These are phyloP conservation scores for Colletotrichum kahawae DNA, from an alignment of 2,329 filamentous ascomycete genomes.

Conservation along the genomic window DNA sequence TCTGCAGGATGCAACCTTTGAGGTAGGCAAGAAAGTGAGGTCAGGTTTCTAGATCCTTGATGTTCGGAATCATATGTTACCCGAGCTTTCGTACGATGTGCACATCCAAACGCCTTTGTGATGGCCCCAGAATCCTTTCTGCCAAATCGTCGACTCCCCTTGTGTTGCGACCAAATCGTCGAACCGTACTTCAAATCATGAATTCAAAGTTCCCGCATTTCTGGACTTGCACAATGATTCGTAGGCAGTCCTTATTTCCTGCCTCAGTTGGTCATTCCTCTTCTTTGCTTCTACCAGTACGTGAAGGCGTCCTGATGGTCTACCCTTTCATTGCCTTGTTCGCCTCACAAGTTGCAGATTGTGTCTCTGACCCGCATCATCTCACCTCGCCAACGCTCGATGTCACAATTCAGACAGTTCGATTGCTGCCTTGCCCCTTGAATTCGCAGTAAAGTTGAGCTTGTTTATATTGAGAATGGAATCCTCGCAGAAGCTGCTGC, in stretches of 20 bases:
- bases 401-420: too few relatives aligned
- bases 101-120: not conserved
- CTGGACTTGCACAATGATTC: not conserved
- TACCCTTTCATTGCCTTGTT: fast-evolving
- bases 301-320: not conserved
- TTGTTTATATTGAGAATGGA: not conserved
- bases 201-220: not conserved
- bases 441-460: not conserved
- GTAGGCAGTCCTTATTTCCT: not conserved
- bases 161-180: not conserved
- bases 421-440: not conserved
- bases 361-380: not conserved
- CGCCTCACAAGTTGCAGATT: not conserved
- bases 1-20: not conserved
- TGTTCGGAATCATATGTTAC: not conserved
- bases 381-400: too few relatives aligned
- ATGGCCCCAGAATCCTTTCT: not conserved
- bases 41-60: not conserved
- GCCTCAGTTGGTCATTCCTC: not conserved
- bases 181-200: not conserved
- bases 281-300: not conserved
- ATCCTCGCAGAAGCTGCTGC: not conserved
- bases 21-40: not conserved
- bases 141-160: not conserved
- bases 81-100: not conserved